Evolutionary conservation across 75 land plant species (phyloP).

Genomic region (Pinus albicaulis): DNA sequence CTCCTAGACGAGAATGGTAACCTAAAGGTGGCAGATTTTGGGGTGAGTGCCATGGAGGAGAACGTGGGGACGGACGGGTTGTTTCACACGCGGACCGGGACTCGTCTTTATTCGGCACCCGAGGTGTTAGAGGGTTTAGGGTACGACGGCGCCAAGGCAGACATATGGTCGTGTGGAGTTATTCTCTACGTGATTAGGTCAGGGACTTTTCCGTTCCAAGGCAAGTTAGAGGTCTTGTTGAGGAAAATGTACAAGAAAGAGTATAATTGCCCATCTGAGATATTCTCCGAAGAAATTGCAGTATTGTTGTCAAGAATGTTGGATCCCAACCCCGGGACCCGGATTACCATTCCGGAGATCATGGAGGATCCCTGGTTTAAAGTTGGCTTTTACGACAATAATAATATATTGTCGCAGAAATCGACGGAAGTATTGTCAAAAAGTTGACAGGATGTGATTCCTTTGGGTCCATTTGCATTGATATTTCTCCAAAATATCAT

Average conservation of each 20-base stretch:
- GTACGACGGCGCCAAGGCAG: slow-evolving; percentile 53
- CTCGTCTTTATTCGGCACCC: slow-evolving; percentile 64
- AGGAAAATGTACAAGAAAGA: slow-evolving; percentile 51
- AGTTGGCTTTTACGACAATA: no score
- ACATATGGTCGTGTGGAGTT: slow-evolving; percentile 70
- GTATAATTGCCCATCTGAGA: no score
- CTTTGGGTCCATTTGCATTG: no score
- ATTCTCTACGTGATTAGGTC: no score
- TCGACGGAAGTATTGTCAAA: no score
- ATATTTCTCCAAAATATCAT: no score
- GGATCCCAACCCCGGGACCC: slow-evolving; percentile 49
- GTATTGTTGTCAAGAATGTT: slow-evolving; percentile 43
- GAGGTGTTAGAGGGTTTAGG: slow-evolving; percentile 35
- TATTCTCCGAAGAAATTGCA: no score
- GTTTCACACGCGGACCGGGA: slow-evolving; percentile 49
- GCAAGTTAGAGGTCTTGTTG: no score
- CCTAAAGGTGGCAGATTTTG: slow-evolving; percentile 59
- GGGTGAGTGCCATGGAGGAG: slow-evolving; percentile 44
- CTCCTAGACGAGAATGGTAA: slow-evolving; percentile 42
- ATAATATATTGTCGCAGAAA: no score
- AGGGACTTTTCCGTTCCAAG: no score
- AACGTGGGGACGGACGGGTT: slow-evolving; percentile 17
- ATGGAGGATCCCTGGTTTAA: slow-evolving; percentile 46
- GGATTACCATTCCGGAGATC: slow-evolving; percentile 46
- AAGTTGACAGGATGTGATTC: no score